Evolutionary conservation across 441 rosid species (phyloP).

Genomic region (Corymbia citriodora): DNA sequence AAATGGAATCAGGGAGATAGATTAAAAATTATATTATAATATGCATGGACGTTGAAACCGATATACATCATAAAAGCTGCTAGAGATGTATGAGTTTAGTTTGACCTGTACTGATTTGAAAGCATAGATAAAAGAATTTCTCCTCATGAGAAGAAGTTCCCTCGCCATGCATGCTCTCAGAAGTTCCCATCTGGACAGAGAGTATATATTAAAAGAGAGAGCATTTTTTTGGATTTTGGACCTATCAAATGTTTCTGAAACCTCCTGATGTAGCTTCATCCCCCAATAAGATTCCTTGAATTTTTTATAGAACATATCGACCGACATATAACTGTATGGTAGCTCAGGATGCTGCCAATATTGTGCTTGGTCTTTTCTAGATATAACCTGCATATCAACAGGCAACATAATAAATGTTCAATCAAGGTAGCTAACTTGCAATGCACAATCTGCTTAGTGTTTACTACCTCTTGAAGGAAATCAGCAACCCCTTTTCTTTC

Average conservation of each 20-base stretch:
- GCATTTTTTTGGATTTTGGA: constrained; percentile 33
- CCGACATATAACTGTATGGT: constrained; percentile 29
- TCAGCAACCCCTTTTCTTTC: constrained; percentile 63
- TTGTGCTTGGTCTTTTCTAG: constrained; percentile 58
- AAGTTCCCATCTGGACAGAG: constrained; percentile 48
- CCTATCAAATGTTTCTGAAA: constrained; percentile 28
- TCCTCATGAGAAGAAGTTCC: constrained; percentile 49
- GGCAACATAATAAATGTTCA: neutral
- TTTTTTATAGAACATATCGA: constrained; percentile 21
- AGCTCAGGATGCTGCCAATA: constrained; percentile 37
- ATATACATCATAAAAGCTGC: neutral
- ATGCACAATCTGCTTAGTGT: neutral
- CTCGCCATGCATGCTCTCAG: constrained; percentile 56
- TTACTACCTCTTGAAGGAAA: constrained; percentile 52
- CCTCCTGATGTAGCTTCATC: constrained; percentile 23
- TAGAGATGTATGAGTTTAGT: neutral
- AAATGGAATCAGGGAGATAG: neutral
- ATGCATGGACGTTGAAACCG: neutral
- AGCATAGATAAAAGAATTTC: constrained; percentile 40
- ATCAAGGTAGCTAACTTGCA: neutral
- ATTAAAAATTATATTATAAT: neutral
- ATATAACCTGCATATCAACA: constrained; percentile 40
- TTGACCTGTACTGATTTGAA: constrained; percentile 43
- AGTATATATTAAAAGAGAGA: constrained; percentile 21
- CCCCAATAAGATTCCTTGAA: constrained; percentile 30